Evolutionary conservation across 257 asterid genomes (phyloP).

Genomic region (Penstemon newberryi): DNA sequence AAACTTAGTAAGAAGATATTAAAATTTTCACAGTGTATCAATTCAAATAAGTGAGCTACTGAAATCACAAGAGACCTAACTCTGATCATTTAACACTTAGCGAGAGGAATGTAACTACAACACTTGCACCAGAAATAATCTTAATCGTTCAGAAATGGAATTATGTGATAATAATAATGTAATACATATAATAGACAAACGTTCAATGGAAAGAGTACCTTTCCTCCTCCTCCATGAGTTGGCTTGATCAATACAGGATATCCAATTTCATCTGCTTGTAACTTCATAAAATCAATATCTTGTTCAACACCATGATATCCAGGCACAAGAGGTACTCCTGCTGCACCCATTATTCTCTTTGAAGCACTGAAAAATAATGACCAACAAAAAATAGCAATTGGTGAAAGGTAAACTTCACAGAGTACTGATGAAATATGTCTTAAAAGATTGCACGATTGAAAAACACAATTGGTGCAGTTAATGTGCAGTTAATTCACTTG

Average conservation of each 20-base stretch:
- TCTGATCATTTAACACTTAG: conserved; percentile 23
- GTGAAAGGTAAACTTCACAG: conserved; percentile 6
- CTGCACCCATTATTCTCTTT: conserved; percentile 98
- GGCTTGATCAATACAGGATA: conserved; percentile 96
- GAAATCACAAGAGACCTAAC: conserved; percentile 14
- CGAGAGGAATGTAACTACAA: neutral
- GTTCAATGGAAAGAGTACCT: conserved; percentile 48
- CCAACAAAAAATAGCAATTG: conserved; percentile 21
- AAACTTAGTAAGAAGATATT: neutral
- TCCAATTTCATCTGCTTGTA: conserved; percentile 91
- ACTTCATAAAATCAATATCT: conserved; percentile 85
- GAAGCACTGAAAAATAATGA: conserved; percentile 73
- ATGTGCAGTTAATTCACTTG: conserved; percentile 10
- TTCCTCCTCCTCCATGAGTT: conserved; percentile 99
- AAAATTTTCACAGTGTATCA: neutral
- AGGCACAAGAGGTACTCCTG: conserved; percentile 99
- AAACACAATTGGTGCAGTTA: neutral
- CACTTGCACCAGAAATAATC: conserved; percentile 21
- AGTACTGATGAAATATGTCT: neutral
- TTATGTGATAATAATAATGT: conserved; percentile 10
- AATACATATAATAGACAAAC: neutral
- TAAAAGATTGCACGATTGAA: neutral
- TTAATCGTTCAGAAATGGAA: conserved; percentile 11
- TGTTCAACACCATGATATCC: conserved; percentile 94
- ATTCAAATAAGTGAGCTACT: conserved; percentile 22